A percentile compares a stretch with the other conserved stretches of the same genome.
Conservation (phyloP, 495 filamentous ascomycete genomes). For the Penicillium pulvis region DNA sequence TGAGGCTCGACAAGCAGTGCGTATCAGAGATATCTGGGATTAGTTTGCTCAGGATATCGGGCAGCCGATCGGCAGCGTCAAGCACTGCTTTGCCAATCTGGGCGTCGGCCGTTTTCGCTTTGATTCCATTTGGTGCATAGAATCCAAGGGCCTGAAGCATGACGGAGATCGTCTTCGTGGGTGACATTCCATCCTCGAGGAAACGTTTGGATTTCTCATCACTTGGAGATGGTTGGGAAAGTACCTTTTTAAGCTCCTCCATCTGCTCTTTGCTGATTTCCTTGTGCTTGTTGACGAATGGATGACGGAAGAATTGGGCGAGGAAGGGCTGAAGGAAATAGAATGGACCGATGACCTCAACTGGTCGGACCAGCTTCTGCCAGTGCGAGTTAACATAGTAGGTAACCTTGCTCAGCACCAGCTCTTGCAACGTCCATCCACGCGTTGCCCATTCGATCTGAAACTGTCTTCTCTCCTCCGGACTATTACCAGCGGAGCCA, state of each 20-base stretch:
- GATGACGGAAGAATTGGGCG: slow-evolving; percentile 25
- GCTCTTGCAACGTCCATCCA: slow-evolving; percentile 53
- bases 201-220: not conserved
- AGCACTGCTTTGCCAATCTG: slow-evolving; percentile 13
- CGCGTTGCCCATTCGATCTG: slow-evolving; percentile 40
- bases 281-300: slow-evolving; percentile 18
- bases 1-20: not conserved
- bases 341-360: slow-evolving; percentile 40
- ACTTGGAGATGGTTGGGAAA: not conserved
- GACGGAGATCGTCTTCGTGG: not conserved
- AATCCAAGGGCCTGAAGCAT: slow-evolving; percentile 8
- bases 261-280: not conserved
- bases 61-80: not conserved
- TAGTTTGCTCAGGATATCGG: not conserved
- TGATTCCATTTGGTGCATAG: slow-evolving; percentile 1
- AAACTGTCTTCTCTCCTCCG: not conserved
- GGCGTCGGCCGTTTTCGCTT: slow-evolving; percentile 4
- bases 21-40: not conserved
- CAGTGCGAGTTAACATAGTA: slow-evolving; percentile 47
- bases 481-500: slow-evolving; percentile 1
- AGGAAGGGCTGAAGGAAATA: slow-evolving; percentile 44
- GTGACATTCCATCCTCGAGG: not conserved
- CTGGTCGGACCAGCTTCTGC: slow-evolving; percentile 34
- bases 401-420: slow-evolving; percentile 49
- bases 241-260: not conserved